These are phyloP conservation scores for Kandelia obovata DNA, from an alignment of 345 rosid genomes.

Conservation along the genomic window DNA sequence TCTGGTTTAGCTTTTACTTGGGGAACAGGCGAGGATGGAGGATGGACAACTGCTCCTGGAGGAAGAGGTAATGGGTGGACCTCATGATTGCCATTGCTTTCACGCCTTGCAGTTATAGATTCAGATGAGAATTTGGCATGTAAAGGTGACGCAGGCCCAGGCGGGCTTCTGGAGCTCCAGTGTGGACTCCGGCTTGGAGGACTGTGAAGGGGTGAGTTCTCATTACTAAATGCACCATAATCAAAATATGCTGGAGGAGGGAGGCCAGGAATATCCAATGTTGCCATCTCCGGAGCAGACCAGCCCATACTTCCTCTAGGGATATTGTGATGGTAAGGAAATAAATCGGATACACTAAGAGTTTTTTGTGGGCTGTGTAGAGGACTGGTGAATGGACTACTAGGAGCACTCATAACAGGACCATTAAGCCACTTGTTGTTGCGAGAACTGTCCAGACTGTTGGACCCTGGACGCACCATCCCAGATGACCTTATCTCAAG, in stretches of 20 bases:
- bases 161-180: constrained; percentile 39
- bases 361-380: constrained; percentile 49
- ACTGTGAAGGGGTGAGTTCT: constrained; percentile 69
- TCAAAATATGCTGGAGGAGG: constrained; percentile 63
- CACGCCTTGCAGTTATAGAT: constrained; percentile 35
- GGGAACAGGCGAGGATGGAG: constrained; percentile 36
- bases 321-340: constrained; percentile 37
- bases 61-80: constrained; percentile 93
- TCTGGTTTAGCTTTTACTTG: constrained; percentile 48
- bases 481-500: constrained; percentile 23
- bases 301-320: constrained; percentile 57
- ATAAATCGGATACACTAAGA: constrained; percentile 29
- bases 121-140: constrained; percentile 45
- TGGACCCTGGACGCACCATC: constrained; percentile 26
- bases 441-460: constrained; percentile 24
- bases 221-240: constrained; percentile 43
- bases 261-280: constrained; percentile 42
- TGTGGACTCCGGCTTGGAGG: constrained; percentile 58
- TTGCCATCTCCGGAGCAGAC: constrained; percentile 82
- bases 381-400: constrained; percentile 62
- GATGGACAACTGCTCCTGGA: constrained; percentile 58
- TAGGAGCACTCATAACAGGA: constrained; percentile 64
- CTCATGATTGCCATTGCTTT: constrained; percentile 31
- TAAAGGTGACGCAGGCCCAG: constrained; percentile 51
- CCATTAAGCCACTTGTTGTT: constrained; percentile 41